Evolutionary conservation across 1,284 basidiomycete genomes (phyloP), one percentile per base, ranked within the genome.

Genomic region (Nidula niveotomentosa): DNA sequence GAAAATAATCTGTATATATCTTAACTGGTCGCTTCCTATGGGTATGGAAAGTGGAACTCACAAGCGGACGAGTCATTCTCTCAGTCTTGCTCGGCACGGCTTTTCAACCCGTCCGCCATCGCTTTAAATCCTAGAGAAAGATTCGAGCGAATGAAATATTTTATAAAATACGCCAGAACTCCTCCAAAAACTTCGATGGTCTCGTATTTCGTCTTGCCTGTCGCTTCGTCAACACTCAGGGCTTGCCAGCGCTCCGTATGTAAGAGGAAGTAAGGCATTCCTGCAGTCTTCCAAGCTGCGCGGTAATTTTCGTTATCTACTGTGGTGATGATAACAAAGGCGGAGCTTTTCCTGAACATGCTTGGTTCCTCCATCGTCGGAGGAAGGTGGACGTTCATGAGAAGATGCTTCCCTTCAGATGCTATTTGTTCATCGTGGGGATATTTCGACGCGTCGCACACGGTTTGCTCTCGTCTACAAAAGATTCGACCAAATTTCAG

Each of bases 181-280:
- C 88, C 88, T 9, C 66, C 67, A 56, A 89, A 88, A 35, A 81
- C 80, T 64, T 86, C 84, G n/a, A 78, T 69, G 5, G 79, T 83
- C 66, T 89, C 85, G 61, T 90, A 90, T 51, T 76, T 77, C 35
- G 84, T 85, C 69, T 77, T 78, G 44, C 79, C 84, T 33, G 71
- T 76, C 2, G 56, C 58, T 13, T 72, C 74, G 7, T 75, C 75
- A 17, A 76, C 73, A 30, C 73, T 80, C 51, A 91, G 64, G 54
- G 73, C 73, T 66, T 91, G 88, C 88, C 86, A 89, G 33, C 88
- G 77, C 58, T 84, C 78, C 0, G 80, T 69, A 17, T 61, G 61
- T 35, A 90, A 60, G 12, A 88, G 58, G 75, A 81, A 86, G 1
- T 54, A 47, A 1, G 79, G 76, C n/a, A 74, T 68, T 1, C 72